These are phyloP conservation scores for Dalbergia cochinchinensis DNA, from an alignment of 306 rosid species.

Conservation along the genomic window DNA sequence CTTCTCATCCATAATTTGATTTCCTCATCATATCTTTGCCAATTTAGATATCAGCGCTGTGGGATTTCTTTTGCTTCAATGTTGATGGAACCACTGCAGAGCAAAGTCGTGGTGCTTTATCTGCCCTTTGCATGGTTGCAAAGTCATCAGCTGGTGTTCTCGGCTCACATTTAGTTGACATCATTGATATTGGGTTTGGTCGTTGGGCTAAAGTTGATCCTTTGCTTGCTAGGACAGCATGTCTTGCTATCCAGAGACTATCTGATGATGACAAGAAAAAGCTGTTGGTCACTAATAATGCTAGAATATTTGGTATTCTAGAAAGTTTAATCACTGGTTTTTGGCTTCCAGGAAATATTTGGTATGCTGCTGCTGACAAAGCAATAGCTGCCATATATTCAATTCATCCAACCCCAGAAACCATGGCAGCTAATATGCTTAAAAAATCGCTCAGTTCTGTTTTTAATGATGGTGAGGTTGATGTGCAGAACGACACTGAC, in stretches of 20 bases:
- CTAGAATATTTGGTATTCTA: constrained; percentile 71
- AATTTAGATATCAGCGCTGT: constrained; percentile 79
- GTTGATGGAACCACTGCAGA: constrained; percentile 89
- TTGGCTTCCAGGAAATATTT: constrained; percentile 84
- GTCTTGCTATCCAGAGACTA: constrained; percentile 83
- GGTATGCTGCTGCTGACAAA: constrained; percentile 96
- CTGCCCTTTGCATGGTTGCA: constrained; percentile 93
- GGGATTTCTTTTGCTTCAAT: constrained; percentile 98
- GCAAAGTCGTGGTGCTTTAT: constrained; percentile 92
- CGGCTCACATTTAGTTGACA: constrained; percentile 87
- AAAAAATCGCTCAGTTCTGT: constrained; percentile 71
- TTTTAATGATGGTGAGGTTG: constrained; percentile 61
- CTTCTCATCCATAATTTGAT: constrained; percentile 33
- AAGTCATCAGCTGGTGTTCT: constrained; percentile 75
- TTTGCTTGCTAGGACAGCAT: constrained; percentile 92
- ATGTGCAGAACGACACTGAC: constrained; percentile 63
- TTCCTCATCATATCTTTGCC: constrained; percentile 35
- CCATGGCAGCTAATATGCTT: constrained; percentile 70
- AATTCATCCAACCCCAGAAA: constrained; percentile 91
- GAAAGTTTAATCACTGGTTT: constrained; percentile 80
- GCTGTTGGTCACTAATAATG: constrained; percentile 63
- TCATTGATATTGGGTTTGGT: constrained; percentile 95
- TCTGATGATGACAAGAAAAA: constrained; percentile 83
- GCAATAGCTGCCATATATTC: constrained; percentile 85
- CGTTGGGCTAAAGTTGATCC: constrained; percentile 97